These are phyloP conservation scores for Lindgomyces ingoldianus DNA, from an alignment of 495 filamentous ascomycete genomes.

Conservation along the genomic window DNA sequence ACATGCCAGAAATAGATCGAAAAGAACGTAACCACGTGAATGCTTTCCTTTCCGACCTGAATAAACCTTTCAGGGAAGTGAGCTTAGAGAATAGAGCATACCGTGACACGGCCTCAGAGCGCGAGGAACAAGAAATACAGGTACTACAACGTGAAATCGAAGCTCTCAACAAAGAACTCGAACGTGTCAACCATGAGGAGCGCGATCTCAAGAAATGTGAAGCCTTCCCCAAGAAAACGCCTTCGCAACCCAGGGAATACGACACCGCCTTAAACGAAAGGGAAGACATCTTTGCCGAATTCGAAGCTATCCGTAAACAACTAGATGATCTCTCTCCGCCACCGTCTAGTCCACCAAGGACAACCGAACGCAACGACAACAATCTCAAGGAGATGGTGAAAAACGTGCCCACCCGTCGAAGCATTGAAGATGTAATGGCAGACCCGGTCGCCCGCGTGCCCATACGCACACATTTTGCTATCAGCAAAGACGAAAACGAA, in stretches of 20 bases:
- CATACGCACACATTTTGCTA: not conserved
- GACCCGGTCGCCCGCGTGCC: not conserved
- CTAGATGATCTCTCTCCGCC: conserved; percentile 1
- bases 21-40: conserved; percentile 15
- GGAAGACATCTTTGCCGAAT: conserved; percentile 66
- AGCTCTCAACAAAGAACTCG: conserved; percentile 2
- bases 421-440: not conserved
- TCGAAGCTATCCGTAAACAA: conserved; percentile 53
- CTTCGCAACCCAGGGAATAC: too few relatives aligned
- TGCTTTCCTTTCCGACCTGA: conserved; percentile 1
- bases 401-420: not conserved
- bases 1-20: conserved; percentile 10
- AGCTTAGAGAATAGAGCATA: too few relatives aligned
- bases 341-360: not conserved
- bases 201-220: not conserved
- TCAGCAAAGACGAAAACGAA: not conserved
- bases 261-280: conserved; percentile 54
- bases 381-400: not conserved
- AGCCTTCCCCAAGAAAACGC: too few relatives aligned
- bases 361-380: not conserved
- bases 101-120: too few relatives aligned
- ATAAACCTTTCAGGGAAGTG: too few relatives aligned
- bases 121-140: not conserved
- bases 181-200: not conserved
- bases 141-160: conserved; percentile 11